These are phyloP conservation scores for Circinella minor DNA, from an alignment of 371 early-diverging fungal species.

Conservation along the genomic window DNA sequence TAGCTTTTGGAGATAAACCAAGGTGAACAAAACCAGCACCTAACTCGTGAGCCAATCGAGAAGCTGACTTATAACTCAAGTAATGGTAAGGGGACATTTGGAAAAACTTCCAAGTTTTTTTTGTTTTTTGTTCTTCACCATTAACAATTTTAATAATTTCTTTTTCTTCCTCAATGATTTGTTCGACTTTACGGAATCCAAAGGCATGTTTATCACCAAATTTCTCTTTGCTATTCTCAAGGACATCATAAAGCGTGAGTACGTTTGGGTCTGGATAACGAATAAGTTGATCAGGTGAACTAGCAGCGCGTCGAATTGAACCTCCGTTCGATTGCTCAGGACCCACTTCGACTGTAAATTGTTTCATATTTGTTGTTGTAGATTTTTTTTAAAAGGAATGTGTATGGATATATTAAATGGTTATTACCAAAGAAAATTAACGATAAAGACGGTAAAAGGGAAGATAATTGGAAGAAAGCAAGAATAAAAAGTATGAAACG, in stretches of 20 bases:
- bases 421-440: too few species aligned
- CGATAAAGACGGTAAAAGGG: background rate
- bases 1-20: conserved; percentile 66
- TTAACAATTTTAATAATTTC: conserved; percentile 68
- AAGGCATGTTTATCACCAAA: conserved; percentile 60
- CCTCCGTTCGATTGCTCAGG: conserved; percentile 19
- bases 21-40: conserved; percentile 73
- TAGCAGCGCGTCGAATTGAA: conserved; percentile 51
- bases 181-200: conserved; percentile 70
- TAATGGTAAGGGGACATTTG: conserved; percentile 74
- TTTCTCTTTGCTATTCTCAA: conserved; percentile 54
- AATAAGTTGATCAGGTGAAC: conserved; percentile 58
- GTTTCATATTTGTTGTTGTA: conserved; percentile 18
- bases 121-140: conserved; percentile 66
- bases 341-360: conserved; percentile 23
- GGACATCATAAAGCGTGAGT: conserved; percentile 70
- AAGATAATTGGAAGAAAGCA: background rate
- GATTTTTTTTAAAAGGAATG: background rate
- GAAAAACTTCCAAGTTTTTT: conserved; percentile 83
- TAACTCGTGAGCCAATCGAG: conserved; percentile 43
- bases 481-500: background rate
- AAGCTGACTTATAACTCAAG: conserved; percentile 69
- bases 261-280: conserved; percentile 57
- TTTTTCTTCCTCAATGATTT: conserved; percentile 76
- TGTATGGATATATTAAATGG: background rate